Evolutionary conservation across 108 stramenopile genomes (phyloP).

Genomic region (Tribonema minus): DNA sequence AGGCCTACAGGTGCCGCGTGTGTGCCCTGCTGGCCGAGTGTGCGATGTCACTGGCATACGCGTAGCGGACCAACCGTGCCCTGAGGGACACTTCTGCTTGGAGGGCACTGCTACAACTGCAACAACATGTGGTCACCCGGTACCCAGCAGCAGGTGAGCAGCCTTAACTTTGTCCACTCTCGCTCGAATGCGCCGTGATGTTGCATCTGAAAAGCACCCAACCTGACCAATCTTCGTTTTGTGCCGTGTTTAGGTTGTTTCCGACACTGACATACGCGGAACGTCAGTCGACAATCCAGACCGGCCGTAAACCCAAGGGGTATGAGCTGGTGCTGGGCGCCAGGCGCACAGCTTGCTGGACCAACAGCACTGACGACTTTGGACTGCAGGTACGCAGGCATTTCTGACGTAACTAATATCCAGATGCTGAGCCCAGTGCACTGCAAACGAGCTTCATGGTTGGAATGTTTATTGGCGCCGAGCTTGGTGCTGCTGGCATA

Average conservation of each 20-base stretch:
- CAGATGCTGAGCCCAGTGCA: too few relatives aligned
- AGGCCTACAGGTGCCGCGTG: constrained; percentile 60
- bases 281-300: constrained; percentile 46
- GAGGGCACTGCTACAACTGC: constrained; percentile 63
- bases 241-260: constrained; percentile 37
- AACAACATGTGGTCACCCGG: constrained; percentile 61
- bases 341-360: constrained; percentile 63
- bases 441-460: too few relatives aligned
- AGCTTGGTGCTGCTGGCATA: too few relatives aligned
- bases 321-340: constrained; percentile 53
- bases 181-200: neutral
- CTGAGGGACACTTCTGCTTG: constrained; percentile 65
- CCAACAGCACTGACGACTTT: constrained; percentile 66
- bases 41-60: constrained; percentile 64
- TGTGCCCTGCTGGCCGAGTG: constrained; percentile 65
- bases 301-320: constrained; percentile 32
- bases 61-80: constrained; percentile 62
- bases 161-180: neutral
- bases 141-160: too few relatives aligned
- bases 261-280: constrained; percentile 55
- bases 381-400: constrained; percentile 62
- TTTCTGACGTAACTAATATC: too few relatives aligned
- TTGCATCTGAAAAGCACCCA: too few relatives aligned
- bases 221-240: neutral
- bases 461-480: too few relatives aligned